Evolutionary conservation across 805 yeast species (phyloP).

Genomic region (Starmerella gropengiesseri): DNA sequence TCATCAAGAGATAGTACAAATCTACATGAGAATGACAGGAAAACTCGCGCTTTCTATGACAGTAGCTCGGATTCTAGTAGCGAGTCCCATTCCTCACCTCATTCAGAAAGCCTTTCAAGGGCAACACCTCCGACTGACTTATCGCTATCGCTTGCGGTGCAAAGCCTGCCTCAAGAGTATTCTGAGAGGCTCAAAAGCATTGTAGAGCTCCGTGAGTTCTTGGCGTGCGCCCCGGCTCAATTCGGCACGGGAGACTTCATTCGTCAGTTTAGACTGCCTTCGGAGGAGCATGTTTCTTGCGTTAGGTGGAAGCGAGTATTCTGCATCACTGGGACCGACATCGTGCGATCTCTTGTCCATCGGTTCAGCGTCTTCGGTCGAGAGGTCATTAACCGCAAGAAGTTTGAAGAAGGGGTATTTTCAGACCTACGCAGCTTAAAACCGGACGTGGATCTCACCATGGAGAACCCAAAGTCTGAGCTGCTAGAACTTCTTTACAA

Average conservation of each 20-base stretch:
- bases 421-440: slow-evolving; percentile 79
- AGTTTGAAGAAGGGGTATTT: slow-evolving; percentile 93
- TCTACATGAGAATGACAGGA: too few species aligned
- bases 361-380: slow-evolving; percentile 85
- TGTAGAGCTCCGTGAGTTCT: slow-evolving; percentile 52
- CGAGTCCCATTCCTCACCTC: too few species aligned
- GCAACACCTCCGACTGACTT: too few species aligned
- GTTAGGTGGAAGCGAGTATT: slow-evolving; percentile 82
- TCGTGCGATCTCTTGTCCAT: slow-evolving; percentile 82
- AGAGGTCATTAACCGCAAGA: slow-evolving; percentile 69
- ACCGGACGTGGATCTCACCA: slow-evolving; percentile 67
- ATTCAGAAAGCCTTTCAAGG: too few species aligned
- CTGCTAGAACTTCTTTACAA: slow-evolving; percentile 74
- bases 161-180: background rate
- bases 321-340: slow-evolving; percentile 91
- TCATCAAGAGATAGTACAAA: too few species aligned
- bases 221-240: slow-evolving; percentile 88
- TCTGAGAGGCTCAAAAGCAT: slow-evolving; percentile 6
- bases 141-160: background rate
- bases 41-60: too few species aligned
- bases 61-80: too few species aligned
- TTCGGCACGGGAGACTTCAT: slow-evolving; percentile 87
- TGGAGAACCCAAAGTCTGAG: slow-evolving; percentile 79
- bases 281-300: slow-evolving; percentile 85
- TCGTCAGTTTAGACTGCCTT: slow-evolving; percentile 70